Conservation (phyloP, 2,329 filamentous ascomycete species). For the Ceratocystis diversiconidia region DNA sequence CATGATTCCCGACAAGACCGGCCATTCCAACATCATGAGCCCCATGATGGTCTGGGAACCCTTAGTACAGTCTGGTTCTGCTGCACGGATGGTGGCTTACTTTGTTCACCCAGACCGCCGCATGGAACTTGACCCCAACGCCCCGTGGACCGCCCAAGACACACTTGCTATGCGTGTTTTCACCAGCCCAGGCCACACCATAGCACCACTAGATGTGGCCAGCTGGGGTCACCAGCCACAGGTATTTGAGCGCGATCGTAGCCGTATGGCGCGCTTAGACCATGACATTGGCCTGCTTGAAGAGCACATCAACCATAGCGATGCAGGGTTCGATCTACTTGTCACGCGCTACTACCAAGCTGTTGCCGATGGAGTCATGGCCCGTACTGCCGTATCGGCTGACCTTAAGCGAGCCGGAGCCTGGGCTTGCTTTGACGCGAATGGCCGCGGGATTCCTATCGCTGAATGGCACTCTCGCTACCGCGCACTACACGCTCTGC, state of each 20-base stretch:
- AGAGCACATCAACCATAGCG: constrained; percentile 20
- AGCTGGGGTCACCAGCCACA: constrained; percentile 2
- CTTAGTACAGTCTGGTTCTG: neutral
- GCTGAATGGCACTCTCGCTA: constrained; percentile 21
- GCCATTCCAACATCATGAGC: constrained; percentile 4
- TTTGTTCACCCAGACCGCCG: constrained; percentile 6
- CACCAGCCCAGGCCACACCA: constrained; percentile 11
- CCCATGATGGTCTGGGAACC: constrained; percentile 13
- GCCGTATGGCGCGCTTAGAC: constrained; percentile 19
- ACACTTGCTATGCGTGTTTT: constrained; percentile 3
- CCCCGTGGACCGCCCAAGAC: constrained; percentile 7
- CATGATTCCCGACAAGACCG: constrained; percentile 5
- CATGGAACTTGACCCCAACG: neutral
- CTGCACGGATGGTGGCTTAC: constrained; percentile 11
- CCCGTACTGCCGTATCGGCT: neutral
- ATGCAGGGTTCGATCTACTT: constrained; percentile 21
- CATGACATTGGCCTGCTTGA: constrained; percentile 21
- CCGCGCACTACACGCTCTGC: constrained; percentile 18
- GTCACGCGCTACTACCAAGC: constrained; percentile 21
- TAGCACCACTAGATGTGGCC: neutral
- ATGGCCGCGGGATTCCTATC: neutral
- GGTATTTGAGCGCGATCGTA: neutral
- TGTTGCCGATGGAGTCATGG: constrained; percentile 19
- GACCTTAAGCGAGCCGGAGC: constrained; percentile 19
- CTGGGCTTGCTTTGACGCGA: constrained; percentile 6